Percentiles rank a stretch among this genome's conserved stretches.
Conservation (phyloP, 768 basidiomycete genomes). For the Boletus rufocinnamomeus region DNA sequence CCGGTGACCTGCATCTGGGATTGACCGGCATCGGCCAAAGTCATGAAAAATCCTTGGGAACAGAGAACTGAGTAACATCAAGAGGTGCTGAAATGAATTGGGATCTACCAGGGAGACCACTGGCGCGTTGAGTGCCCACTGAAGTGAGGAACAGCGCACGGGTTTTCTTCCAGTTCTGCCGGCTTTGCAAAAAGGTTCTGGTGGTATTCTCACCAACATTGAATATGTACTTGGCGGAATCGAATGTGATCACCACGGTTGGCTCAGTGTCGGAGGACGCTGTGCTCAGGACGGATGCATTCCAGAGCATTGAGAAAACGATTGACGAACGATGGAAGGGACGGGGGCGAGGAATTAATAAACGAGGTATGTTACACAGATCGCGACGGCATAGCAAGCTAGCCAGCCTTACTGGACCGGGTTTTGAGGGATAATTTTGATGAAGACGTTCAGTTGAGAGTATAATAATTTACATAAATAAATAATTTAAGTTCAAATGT, state of each 20-base stretch:
- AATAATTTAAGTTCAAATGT: too few species aligned
- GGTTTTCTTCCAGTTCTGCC: conserved; percentile 64
- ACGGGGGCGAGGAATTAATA: conserved; percentile 10
- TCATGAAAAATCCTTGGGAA: conserved; percentile 70
- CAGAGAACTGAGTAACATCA: neutral
- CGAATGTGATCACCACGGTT: conserved; percentile 72
- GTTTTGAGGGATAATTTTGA: neutral
- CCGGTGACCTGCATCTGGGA: conserved; percentile 63
- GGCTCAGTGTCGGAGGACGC: conserved; percentile 80
- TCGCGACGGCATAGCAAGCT: conserved; percentile 29
- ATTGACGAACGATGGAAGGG: conserved; percentile 21
- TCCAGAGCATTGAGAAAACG: conserved; percentile 55
- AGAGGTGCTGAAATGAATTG: neutral
- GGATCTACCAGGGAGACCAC: conserved; percentile 71
- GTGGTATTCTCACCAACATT: conserved; percentile 84
- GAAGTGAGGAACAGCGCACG: conserved; percentile 74
- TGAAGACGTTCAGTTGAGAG: too few species aligned
- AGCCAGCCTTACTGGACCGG: conserved; percentile 24
- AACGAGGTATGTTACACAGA: conserved; percentile 27
- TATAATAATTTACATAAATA: too few species aligned
- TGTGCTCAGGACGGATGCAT: conserved; percentile 56
- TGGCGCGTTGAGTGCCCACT: conserved; percentile 57
- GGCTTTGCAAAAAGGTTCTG: conserved; percentile 70
- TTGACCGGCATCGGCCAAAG: conserved; percentile 70
- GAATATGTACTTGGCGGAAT: conserved; percentile 82